Conservation (phyloP, 108 stramenopile species). For the Bacterosira constricta region DNA sequence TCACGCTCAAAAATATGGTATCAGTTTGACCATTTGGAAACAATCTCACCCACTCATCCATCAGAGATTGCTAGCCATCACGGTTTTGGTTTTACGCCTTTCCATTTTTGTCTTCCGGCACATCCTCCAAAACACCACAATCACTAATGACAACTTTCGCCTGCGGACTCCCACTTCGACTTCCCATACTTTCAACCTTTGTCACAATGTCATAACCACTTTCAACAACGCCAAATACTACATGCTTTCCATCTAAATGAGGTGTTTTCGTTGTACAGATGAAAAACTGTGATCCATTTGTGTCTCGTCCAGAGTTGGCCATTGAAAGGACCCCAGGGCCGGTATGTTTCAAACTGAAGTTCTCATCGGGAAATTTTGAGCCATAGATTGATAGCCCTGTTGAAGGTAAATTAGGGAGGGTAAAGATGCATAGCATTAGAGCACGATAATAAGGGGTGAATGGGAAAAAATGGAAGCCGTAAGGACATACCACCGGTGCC, state of each 20-base stretch:
- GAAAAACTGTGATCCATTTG: conserved; percentile 70
- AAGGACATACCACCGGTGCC: conserved; percentile 92
- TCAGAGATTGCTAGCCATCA: too few species aligned
- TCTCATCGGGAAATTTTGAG: conserved; percentile 93
- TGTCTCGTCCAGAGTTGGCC: conserved; percentile 94
- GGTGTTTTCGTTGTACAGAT: conserved; percentile 89
- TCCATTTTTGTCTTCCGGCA: conserved; percentile 12
- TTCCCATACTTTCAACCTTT: conserved; percentile 70
- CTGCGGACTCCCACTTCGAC: conserved; percentile 58
- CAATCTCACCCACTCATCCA: too few species aligned
- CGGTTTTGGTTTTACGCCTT: too few species aligned
- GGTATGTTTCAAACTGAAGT: conserved; percentile 91
- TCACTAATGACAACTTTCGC: conserved; percentile 56
- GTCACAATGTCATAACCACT: conserved; percentile 84
- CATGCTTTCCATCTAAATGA: conserved; percentile 92
- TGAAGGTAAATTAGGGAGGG: too few species aligned
- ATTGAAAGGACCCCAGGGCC: conserved; percentile 89
- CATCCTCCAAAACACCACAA: conserved; percentile 64
- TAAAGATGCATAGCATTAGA: too few species aligned
- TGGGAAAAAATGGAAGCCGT: too few species aligned
- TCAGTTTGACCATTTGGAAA: too few species aligned
- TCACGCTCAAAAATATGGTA: too few species aligned
- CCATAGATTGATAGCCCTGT: conserved; percentile 66
- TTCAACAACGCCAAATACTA: conserved; percentile 79
- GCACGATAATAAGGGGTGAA: too few species aligned